Percentiles rank a stretch among this genome's conserved stretches.
Evolutionary conservation across 2,329 filamentous ascomycete species (phyloP).

Genomic region (Magnaporthiopsis incrustans): DNA sequence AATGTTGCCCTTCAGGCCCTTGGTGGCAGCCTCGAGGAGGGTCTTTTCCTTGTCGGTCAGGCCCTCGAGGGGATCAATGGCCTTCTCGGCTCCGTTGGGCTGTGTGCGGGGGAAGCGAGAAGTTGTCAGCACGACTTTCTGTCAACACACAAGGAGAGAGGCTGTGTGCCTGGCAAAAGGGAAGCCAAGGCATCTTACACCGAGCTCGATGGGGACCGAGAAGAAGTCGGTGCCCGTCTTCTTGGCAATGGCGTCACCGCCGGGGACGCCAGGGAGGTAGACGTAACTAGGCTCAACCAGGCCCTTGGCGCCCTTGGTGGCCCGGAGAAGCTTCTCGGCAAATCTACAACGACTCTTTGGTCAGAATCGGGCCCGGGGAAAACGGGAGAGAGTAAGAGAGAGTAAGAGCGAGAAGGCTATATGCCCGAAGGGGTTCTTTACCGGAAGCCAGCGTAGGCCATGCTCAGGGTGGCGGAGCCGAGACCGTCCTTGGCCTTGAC

Average conservation of each 20-base stretch:
- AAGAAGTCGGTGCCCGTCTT: conserved; percentile 85
- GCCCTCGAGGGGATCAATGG: conserved; percentile 65
- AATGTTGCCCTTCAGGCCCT: conserved; percentile 86
- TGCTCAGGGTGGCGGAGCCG: conserved; percentile 76
- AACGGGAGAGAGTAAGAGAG: no score
- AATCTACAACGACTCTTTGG: conserved; percentile 52
- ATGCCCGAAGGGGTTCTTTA: conserved; percentile 29
- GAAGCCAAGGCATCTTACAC: conserved; percentile 52
- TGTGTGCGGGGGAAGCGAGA: conserved; percentile 25
- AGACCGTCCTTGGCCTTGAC: conserved; percentile 80
- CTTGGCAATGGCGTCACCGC: conserved; percentile 79
- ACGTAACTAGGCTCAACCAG: conserved; percentile 93
- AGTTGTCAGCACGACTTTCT: conserved; percentile 6
- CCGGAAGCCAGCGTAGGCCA: conserved; percentile 91
- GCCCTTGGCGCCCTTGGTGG: conserved; percentile 79
- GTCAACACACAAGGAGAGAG: no score
- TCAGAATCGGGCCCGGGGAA: conserved; percentile 7
- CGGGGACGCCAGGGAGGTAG: conserved; percentile 84
- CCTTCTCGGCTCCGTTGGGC: conserved; percentile 81
- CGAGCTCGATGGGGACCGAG: conserved; percentile 91
- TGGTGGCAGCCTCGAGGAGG: conserved; percentile 66
- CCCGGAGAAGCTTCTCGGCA: conserved; percentile 88
- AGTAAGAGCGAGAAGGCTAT: no score
- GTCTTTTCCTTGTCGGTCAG: conserved; percentile 84
- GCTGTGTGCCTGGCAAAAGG: no score